Conservation (phyloP, 2,329 filamentous ascomycete species). For the Corniculantispora saksenae region DNA sequence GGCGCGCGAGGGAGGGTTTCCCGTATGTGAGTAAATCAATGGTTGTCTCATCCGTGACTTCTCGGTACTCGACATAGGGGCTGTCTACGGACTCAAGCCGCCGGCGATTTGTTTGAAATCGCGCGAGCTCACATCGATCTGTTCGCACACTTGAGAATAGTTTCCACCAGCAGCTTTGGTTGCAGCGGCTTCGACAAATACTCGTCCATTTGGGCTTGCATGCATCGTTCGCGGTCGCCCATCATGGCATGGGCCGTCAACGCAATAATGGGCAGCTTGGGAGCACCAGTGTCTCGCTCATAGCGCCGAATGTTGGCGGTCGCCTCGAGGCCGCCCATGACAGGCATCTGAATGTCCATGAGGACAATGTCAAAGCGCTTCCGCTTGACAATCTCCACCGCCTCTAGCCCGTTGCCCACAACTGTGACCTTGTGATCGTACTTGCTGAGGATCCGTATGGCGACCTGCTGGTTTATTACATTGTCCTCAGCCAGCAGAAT, state of each 20-base stretch:
- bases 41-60: no score
- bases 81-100: background rate
- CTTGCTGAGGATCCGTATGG: conserved; percentile 95
- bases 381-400: conserved; percentile 84
- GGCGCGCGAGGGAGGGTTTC: no score
- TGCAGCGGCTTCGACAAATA: conserved; percentile 96
- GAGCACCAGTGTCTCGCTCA: conserved; percentile 76
- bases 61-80: background rate
- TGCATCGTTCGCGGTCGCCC: conserved; percentile 95
- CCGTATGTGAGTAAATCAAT: no score
- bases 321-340: conserved; percentile 98
- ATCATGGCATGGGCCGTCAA: conserved; percentile 98
- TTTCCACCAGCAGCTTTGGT: conserved; percentile 96
- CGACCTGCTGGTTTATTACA: conserved; percentile 91
- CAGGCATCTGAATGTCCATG: conserved; percentile 99
- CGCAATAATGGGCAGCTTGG: conserved; percentile 91
- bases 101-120: background rate
- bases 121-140: background rate
- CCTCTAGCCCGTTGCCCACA: conserved; percentile 91
- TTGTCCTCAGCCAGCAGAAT: conserved; percentile 97
- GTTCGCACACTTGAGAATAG: conserved; percentile 85
- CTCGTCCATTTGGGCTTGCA: conserved; percentile 98
- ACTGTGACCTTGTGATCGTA: conserved; percentile 92
- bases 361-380: conserved; percentile 94
- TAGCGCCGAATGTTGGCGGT: conserved; percentile 96